Conservation (phyloP, 1,284 basidiomycete species). For the Neolentinus lepideus region DNA sequence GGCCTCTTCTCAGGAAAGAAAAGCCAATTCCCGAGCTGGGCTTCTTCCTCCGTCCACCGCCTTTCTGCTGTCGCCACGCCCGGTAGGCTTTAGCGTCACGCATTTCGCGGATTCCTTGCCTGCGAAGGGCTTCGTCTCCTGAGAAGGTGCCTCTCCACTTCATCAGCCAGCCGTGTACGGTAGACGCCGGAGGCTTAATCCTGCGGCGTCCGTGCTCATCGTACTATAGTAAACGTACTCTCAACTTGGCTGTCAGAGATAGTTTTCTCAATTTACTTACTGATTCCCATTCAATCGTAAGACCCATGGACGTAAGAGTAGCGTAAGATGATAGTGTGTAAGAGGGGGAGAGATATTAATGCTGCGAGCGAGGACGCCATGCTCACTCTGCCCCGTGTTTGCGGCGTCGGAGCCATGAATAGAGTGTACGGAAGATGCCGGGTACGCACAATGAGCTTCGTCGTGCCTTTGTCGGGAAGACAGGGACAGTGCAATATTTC, state of each 20-base stretch:
- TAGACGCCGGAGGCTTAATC: slow-evolving; percentile 47
- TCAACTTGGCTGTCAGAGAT: slow-evolving; percentile 5
- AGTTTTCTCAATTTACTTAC: slow-evolving; percentile 13
- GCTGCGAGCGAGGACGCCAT: slow-evolving; percentile 1
- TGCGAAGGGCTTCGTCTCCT: slow-evolving; percentile 57
- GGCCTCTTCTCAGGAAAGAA: neutral
- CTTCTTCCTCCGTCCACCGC: neutral
- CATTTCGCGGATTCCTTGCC: slow-evolving; percentile 34
- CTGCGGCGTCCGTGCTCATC: slow-evolving; percentile 44
- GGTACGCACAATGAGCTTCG: no score
- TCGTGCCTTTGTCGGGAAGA: neutral
- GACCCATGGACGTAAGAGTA: slow-evolving; percentile 13
- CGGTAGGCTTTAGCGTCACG: slow-evolving; percentile 21
- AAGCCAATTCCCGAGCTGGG: neutral
- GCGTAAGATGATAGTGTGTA: slow-evolving; percentile 1
- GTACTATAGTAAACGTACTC: slow-evolving; percentile 10
- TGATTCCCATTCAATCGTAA: slow-evolving; percentile 37
- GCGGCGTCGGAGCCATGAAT: neutral
- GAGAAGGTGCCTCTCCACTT: slow-evolving; percentile 69
- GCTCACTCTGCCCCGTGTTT: neutral
- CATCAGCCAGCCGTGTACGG: slow-evolving; percentile 71
- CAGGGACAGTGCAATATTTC: neutral
- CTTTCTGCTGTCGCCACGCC: slow-evolving; percentile 10
- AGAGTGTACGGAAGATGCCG: neutral
- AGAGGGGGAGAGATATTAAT: neutral